A percentile compares a stretch with the other conserved stretches of the same genome.
phyloP scores from a whole-genome alignment of 345 rosid genomes.

The Rhizophora mangle region DNA sequence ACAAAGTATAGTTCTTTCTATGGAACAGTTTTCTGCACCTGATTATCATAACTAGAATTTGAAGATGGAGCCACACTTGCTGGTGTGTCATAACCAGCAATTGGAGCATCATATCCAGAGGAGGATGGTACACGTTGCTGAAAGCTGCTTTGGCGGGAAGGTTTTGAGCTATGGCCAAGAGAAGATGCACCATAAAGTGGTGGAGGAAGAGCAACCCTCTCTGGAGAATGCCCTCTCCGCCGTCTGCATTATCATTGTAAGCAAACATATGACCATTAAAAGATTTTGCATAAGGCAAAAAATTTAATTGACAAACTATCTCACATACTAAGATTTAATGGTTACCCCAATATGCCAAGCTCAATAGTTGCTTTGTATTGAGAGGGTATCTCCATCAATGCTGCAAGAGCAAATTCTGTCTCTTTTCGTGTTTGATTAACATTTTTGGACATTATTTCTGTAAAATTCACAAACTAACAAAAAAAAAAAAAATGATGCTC shows the following conservation, averaged over 20 bases:
- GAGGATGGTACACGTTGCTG: conserved; percentile 20
- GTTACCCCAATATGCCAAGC: conserved; percentile 76
- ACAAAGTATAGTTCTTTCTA: neutral
- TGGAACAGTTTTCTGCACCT: conserved; percentile 35
- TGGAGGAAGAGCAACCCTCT: conserved; percentile 77
- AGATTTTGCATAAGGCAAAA: neutral
- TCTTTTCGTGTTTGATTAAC: conserved; percentile 56
- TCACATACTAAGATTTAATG: neutral
- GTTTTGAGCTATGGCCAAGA: conserved; percentile 27
- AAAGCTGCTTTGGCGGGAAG: conserved; percentile 41
- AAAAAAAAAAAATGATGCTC: neutral
- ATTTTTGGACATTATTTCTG: conserved; percentile 85
- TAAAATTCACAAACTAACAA: conserved; percentile 87
- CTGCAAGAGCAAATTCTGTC: conserved; percentile 84
- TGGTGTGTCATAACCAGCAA: conserved; percentile 33
- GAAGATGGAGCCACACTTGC: conserved; percentile 30
- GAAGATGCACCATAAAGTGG: conserved; percentile 50
- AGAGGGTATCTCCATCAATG: conserved; percentile 94
- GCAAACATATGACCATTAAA: conserved; percentile 17
- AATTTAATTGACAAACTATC: neutral
- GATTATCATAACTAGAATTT: conserved; percentile 40
- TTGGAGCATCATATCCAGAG: conserved; percentile 17
- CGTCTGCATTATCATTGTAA: conserved; percentile 33
- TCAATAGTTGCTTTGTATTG: conserved; percentile 94
- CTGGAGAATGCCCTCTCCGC: conserved; percentile 45